Percentiles rank a stretch among this genome's conserved stretches.
Conservation (phyloP, 495 filamentous ascomycete species). For the Penicillium taxi region DNA sequence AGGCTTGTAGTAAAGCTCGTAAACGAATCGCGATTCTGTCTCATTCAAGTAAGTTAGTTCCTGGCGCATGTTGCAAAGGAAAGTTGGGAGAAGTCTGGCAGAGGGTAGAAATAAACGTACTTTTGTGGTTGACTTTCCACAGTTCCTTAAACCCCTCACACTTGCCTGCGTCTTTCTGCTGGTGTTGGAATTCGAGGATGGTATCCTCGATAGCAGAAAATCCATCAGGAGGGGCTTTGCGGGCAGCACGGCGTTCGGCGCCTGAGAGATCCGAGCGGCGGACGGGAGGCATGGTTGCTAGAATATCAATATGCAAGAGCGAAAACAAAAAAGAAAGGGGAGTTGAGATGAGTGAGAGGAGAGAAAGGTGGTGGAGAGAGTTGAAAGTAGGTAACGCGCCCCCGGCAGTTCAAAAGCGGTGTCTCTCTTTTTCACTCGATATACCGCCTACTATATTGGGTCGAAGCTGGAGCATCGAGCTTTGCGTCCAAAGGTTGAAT, state of each 20-base stretch:
- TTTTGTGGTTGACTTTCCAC: constrained; percentile 94
- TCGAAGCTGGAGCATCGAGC: too few relatives aligned
- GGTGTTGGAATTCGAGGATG: constrained; percentile 88
- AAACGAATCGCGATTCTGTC: constrained; percentile 86
- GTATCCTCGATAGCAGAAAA: constrained; percentile 97
- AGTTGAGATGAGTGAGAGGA: not conserved
- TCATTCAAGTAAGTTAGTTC: too few relatives aligned
- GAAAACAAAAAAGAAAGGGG: not conserved
- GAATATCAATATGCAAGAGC: not conserved
- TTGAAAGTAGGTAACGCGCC: too few relatives aligned
- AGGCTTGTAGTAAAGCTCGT: constrained; percentile 96
- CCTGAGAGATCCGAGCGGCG: constrained; percentile 60
- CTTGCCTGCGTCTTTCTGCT: constrained; percentile 98
- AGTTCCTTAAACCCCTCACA: constrained; percentile 93
- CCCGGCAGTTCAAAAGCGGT: too few relatives aligned
- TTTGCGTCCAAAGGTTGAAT: too few relatives aligned
- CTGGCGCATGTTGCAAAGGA: not conserved
- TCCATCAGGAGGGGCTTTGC: constrained; percentile 88
- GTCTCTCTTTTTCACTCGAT: too few relatives aligned
- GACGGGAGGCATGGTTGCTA: constrained; percentile 70
- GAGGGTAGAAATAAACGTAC: too few relatives aligned
- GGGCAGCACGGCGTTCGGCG: too few relatives aligned
- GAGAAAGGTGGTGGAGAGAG: constrained; percentile 3
- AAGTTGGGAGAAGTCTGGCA: not conserved
- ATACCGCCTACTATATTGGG: too few relatives aligned